Evolutionary conservation across 495 filamentous ascomycete genomes (phyloP).

Genomic region (Penicillium lagena): DNA sequence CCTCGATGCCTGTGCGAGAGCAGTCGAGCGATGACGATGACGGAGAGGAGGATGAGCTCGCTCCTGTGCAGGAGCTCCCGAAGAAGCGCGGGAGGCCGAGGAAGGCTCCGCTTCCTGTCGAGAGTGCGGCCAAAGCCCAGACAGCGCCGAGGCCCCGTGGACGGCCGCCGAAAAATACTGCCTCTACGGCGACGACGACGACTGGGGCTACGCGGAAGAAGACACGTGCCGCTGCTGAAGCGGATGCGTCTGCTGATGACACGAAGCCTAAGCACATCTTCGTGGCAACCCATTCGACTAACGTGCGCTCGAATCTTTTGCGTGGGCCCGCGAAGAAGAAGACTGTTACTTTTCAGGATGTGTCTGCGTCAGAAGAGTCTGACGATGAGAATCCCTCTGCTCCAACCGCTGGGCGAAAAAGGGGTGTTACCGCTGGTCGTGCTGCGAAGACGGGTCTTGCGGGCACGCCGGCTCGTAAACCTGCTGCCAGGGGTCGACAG

Average conservation of each 20-base stretch:
- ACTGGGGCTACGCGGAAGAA: constrained; percentile 16
- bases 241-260: constrained; percentile 9
- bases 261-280: constrained; percentile 16
- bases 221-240: constrained; percentile 12
- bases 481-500: constrained; percentile 32
- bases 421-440: constrained; percentile 2
- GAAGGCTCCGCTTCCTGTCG: constrained; percentile 10
- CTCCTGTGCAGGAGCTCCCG: constrained; percentile 17
- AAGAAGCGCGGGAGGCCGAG: constrained; percentile 34
- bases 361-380: constrained; percentile 31
- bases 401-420: constrained; percentile 18
- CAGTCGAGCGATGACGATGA: constrained; percentile 8
- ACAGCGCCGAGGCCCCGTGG: constrained; percentile 24
- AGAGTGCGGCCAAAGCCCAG: constrained; percentile 11
- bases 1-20: background rate
- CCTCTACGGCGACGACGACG: constrained; percentile 11
- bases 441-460: constrained; percentile 27
- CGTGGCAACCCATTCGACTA: constrained; percentile 25
- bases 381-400: constrained; percentile 22
- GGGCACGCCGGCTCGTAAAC: constrained; percentile 45
- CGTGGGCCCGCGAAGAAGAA: constrained; percentile 43
- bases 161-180: constrained; percentile 23
- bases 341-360: constrained; percentile 47
- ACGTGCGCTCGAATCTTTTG: constrained; percentile 30
- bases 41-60: constrained; percentile 16